A percentile compares a stretch with the other conserved stretches of the same genome.
Conservation (phyloP, 208 protist genomes). For the Lotmaria passim region DNA sequence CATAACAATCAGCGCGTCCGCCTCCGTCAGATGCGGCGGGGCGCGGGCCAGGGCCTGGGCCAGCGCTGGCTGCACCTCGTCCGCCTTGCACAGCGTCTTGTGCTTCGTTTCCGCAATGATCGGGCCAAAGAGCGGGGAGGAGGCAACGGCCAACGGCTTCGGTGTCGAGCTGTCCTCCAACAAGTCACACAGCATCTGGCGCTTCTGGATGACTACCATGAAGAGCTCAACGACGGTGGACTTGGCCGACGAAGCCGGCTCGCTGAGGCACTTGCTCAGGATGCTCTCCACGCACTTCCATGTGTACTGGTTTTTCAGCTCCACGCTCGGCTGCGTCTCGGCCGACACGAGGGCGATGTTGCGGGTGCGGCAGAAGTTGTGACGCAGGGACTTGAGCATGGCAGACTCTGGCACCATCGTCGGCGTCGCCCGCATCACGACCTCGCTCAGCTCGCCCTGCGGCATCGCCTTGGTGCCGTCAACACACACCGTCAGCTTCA, state of each 20-base stretch:
- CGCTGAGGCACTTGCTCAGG: conserved; percentile 28
- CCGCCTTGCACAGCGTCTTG: conserved; percentile 20
- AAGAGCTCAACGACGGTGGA: conserved; percentile 44
- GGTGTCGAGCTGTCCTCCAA: conserved; percentile 25
- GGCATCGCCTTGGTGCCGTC: conserved; percentile 20
- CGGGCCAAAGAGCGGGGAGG: conserved; percentile 62
- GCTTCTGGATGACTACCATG: conserved; percentile 57
- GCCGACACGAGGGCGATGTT: conserved; percentile 53
- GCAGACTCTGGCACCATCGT: conserved; percentile 27
- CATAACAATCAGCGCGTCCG: conserved; percentile 45
- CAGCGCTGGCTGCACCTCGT: conserved; percentile 31
- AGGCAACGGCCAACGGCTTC: conserved; percentile 43
- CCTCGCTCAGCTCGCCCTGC: conserved; percentile 31
- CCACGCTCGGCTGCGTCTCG: conserved; percentile 40
- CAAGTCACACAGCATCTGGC: conserved; percentile 58
- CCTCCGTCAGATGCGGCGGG: conserved; percentile 17
- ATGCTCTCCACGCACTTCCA: conserved; percentile 41
- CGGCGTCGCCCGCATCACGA: conserved; percentile 22
- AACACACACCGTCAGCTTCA: conserved; percentile 34
- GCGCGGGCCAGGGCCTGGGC: conserved; percentile 31
- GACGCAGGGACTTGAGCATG: conserved; percentile 31
- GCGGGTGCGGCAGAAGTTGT: conserved; percentile 26
- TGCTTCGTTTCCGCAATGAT: conserved; percentile 29
- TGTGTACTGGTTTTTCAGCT: conserved; percentile 46
- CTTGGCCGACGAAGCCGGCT: conserved; percentile 13